Conservation (phyloP, 2,329 filamentous ascomycete genomes). For the Tolypocladium ovalisporum region DNA sequence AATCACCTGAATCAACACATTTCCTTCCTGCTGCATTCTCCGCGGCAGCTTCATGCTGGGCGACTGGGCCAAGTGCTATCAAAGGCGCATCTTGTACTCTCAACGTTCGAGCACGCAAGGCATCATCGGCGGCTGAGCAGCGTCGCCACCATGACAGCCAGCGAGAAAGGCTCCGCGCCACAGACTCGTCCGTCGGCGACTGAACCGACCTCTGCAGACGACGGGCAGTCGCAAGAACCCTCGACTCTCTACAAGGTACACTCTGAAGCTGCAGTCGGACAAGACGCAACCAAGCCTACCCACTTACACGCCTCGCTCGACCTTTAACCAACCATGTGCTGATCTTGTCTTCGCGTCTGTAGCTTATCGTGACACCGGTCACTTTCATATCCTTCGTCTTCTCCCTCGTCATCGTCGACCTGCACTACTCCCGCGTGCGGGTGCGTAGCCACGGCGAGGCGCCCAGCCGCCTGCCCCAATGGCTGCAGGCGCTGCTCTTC, state of each 20-base stretch:
- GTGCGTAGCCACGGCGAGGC: slow-evolving; percentile 23
- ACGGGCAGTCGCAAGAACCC: not conserved
- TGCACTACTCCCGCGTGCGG: slow-evolving; percentile 41
- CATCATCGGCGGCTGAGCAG: not conserved
- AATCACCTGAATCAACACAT: not conserved
- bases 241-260: not conserved
- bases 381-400: slow-evolving; percentile 54
- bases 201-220: not conserved
- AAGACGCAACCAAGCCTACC: not conserved
- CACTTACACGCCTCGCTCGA: not conserved
- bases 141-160: not conserved
- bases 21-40: not conserved
- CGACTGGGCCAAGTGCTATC: not conserved
- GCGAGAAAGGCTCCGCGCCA: not conserved
- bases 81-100: not conserved
- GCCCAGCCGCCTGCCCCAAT: slow-evolving; percentile 20
- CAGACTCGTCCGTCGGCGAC: not conserved
- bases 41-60: not conserved
- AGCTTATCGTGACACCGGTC: slow-evolving; percentile 50
- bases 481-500: slow-evolving; percentile 31
- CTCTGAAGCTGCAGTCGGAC: not conserved
- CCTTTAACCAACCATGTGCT: not conserved
- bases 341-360: not conserved
- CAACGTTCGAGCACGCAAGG: not conserved
- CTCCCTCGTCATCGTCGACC: slow-evolving; percentile 53